Evolutionary conservation across 768 basidiomycete species (phyloP), one percentile per base, ranked within the genome.

Genomic region (Hygrophorus pudorinus): DNA sequence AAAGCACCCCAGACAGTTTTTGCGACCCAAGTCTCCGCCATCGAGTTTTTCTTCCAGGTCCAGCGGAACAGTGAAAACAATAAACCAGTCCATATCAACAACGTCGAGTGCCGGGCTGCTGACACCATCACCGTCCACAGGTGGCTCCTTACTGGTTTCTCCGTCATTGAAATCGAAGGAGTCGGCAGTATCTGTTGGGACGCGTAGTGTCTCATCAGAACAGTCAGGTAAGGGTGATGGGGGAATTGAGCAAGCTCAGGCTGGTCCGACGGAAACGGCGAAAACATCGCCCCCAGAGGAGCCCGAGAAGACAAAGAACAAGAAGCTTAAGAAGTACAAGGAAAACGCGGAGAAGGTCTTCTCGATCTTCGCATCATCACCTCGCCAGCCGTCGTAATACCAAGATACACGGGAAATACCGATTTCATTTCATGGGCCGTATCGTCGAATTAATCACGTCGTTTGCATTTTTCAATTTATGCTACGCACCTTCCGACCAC

Each of bases 321-420:
- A 76, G 68, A 88, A 83, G 62, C 60, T 86, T 61, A 85, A 81
- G 71, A 87, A 81, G 65, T 85, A 86, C 67, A 89, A 88, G 65
- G 81, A 87, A 57, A 83, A 81, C 49, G 85, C 87, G 2, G 86
- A 88, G 68, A 89, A 89, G 51, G 74, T 90, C 44, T 71, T 90
- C 46, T 85, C 85, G 27, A 66, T 90, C 50, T 89, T 90, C 61
- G 81, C 81, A 34, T 20, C 34, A 9, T 76, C 82, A 20, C 81
- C 83, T 48, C 81, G 74, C 46, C 75, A 72, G 55, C 56, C 59
- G 38, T 60, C 56, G 21, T 47, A 36, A 42, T 24, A 10, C 4
- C 39, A 35, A 14, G 27, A n/a, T 43, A 7, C 34, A 21, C 30
- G 10, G 41, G 41, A 10, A 31, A 31, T 5, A 30, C 5, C 9